Evolutionary conservation across 441 rosid species (phyloP), one percentile per base, ranked within the genome.

Genomic region (Aleurites moluccanus): DNA sequence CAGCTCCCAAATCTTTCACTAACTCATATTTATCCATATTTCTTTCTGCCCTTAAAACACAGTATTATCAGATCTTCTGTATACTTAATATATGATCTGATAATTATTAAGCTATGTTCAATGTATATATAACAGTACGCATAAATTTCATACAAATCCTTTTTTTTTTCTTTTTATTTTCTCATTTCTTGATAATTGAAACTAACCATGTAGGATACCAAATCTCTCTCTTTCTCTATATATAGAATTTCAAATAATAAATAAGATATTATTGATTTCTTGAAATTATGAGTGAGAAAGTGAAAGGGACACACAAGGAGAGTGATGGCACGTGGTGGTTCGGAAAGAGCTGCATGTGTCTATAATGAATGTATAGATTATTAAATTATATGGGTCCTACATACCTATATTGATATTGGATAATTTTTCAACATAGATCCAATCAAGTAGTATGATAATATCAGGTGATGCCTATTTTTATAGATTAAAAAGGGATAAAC

Each of bases 1-100:
- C 98, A 73, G 92, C 82, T 79, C 97, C 98, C 44, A 91, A 86
- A 74, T 93, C 95, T 81, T 93, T 91, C 71, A 93, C 85, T 61
- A 86, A 77, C 75, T 88, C 90, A 69, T 88, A 88, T 56, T 85
- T 88, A 28, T 88, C 89, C 92, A 88, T 88, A 55, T 65, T 84
- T 63, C 38, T 13, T 13, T 25, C 50, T 49, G 4, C 16, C 2
- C 20, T 49, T 14, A 47, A 47, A 47, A 47, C 10, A 47, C 3
- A 11, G n/a, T n/a, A n/a, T 18, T 14, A 50, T 4, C 5, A 50
- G 18, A 15, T 16, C n/a, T 49, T 49, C 40, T 38, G 9, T 16
- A 6, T 0, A 6, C 53, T 49, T 16, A 50, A 16, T 50, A 50
- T 16, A 50, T 1, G 55, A 50, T 16, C 55, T 50, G 7, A 50